Conservation (phyloP, 139 green algal species). For the Coelastrella sp. region DNA sequence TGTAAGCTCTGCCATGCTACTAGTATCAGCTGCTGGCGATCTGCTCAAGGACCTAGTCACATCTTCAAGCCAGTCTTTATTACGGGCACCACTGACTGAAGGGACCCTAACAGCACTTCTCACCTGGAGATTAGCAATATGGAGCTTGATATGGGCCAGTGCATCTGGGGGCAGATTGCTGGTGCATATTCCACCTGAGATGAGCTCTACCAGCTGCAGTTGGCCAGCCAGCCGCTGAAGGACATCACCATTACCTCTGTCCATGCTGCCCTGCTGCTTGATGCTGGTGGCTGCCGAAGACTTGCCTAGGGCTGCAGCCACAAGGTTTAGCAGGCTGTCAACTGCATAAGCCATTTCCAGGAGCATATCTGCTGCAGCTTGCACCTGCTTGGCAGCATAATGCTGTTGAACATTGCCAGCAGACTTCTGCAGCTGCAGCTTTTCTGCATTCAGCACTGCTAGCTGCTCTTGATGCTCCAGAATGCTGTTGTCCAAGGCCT, state of each 20-base stretch:
- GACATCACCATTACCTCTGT: neutral
- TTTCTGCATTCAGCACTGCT: neutral
- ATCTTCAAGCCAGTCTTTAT: no score
- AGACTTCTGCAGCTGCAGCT: neutral
- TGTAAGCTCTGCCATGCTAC: no score
- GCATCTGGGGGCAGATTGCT: neutral
- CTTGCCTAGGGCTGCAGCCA: no score
- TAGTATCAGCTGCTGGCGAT: no score
- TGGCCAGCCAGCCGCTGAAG: constrained; percentile 16
- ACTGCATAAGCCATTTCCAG: constrained; percentile 18
- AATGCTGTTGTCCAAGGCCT: neutral
- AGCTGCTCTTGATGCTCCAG: neutral
- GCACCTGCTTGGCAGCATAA: neutral
- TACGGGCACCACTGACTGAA: no score
- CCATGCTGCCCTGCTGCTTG: no score
- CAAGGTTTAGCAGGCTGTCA: neutral
- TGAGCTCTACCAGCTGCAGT: constrained; percentile 30
- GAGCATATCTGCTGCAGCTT: neutral
- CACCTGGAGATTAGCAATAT: neutral
- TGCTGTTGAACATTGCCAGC: neutral
- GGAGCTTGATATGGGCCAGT: neutral
- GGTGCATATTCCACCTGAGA: neutral
- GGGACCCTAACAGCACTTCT: no score
- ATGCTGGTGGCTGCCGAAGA: no score
- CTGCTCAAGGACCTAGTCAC: no score